A percentile compares a stretch with the other conserved stretches of the same genome.
These are phyloP conservation scores for Pichia norvegensis DNA, from an alignment of 1,139 yeast genomes.

Conservation along the genomic window DNA sequence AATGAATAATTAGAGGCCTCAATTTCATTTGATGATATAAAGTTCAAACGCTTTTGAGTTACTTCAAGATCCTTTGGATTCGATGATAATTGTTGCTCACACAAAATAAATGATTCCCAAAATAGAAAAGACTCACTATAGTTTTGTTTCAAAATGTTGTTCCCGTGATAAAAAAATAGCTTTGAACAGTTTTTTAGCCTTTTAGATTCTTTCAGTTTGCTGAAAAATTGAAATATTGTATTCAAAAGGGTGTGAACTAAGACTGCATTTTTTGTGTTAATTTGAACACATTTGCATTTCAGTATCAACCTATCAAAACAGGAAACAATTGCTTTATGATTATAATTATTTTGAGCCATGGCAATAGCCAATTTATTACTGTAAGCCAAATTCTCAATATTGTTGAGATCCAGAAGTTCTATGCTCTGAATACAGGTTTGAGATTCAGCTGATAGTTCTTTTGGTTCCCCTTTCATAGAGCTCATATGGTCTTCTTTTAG, in stretches of 20 bases:
- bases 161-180: slow-evolving; percentile 23
- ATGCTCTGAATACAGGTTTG: neutral
- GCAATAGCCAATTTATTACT: too few relatives aligned
- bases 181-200: slow-evolving; percentile 24
- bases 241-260: neutral
- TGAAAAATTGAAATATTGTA: neutral
- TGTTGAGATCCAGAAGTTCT: too few relatives aligned
- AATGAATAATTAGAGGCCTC: neutral
- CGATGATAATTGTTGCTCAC: neutral
- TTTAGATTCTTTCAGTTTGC: slow-evolving; percentile 6
- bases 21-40: neutral
- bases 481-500: neutral
- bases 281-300: slow-evolving; percentile 3
- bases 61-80: neutral
- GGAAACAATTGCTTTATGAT: neutral
- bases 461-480: too few relatives aligned
- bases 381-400: too few relatives aligned
- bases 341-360: neutral
- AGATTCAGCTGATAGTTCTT: neutral
- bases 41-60: slow-evolving; percentile 1
- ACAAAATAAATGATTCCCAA: slow-evolving; percentile 4
- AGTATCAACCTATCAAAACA: slow-evolving; percentile 2
- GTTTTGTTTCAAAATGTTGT: slow-evolving; percentile 9
- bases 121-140: neutral
- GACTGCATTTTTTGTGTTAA: neutral